A percentile compares a stretch with the other conserved stretches of the same genome.
Evolutionary conservation across 2,329 filamentous ascomycete species (phyloP).

Genomic region (Stenocarpella maydis): DNA sequence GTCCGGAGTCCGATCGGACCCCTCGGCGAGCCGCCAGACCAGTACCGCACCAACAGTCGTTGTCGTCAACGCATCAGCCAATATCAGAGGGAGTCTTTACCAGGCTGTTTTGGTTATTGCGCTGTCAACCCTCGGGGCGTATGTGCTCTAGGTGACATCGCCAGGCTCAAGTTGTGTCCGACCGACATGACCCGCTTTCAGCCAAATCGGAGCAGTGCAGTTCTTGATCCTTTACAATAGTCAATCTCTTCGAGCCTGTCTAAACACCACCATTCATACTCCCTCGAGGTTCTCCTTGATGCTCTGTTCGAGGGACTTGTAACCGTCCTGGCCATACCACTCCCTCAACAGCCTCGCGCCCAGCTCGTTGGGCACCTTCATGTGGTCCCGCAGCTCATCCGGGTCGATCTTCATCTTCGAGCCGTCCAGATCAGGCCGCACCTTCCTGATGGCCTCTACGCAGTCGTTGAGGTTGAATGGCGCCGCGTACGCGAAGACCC

Average conservation of each 20-base stretch:
- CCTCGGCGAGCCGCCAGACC: background rate
- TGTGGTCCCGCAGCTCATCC: slow-evolving; percentile 12
- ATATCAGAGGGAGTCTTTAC: too few species aligned
- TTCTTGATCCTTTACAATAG: too few species aligned
- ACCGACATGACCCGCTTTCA: background rate
- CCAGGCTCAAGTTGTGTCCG: background rate
- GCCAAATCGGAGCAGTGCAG: too few species aligned
- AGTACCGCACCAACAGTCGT: background rate
- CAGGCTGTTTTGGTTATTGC: background rate
- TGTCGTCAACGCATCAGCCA: background rate
- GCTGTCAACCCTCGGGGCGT: background rate
- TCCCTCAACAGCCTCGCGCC: slow-evolving; percentile 36
- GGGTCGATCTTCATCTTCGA: slow-evolving; percentile 4
- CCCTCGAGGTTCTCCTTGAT: slow-evolving; percentile 20
- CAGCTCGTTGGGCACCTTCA: slow-evolving; percentile 16
- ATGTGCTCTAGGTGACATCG: background rate
- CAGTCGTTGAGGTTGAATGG: background rate
- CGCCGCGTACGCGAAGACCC: background rate
- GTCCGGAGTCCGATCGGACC: background rate
- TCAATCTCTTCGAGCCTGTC: background rate
- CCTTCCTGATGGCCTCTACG: slow-evolving; percentile 7
- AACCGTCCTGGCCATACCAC: slow-evolving; percentile 36
- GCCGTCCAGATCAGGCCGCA: background rate
- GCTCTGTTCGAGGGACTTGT: slow-evolving; percentile 30
- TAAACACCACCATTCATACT: background rate